Evolutionary conservation across 108 stramenopile species (phyloP), one percentile per base, ranked within the genome.

Genomic region (Nitzschia sp.): DNA sequence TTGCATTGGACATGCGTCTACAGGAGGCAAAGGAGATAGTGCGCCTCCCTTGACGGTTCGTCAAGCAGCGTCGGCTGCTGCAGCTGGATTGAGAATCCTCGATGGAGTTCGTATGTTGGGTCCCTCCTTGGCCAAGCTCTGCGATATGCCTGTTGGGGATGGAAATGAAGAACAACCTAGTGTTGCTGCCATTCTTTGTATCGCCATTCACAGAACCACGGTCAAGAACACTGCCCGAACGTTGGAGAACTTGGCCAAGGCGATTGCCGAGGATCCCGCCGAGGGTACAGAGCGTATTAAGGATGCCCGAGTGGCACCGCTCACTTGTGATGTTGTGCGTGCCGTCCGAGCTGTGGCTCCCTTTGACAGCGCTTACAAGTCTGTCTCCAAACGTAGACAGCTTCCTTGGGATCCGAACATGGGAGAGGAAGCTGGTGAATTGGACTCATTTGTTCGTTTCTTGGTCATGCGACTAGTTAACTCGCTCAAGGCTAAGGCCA

Each of bases 41-140:
- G 52, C 69, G 3, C 60, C 51, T 8, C 75, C 68, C 6, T 63
- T 92, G 51, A 78, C 83, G 14, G 87, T 93, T 19, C 75, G 83
- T 0, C 63, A 75, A 20, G 77, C 86, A 0, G 87, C 85, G 9
- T 83, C 89, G 7, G 89, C 89, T 8, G 92, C 92, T 10, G 87
- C 86, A 17, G 89, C 87, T 34, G 92, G 92, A 46, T 67, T 93
- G 57, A 73, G 92, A 46, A 90, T 93, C 63, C 64, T 93, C 12
- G 92, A 93, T 70, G 92, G 89, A 21, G 92, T 93, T 9, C 80
- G 92, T 39, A 93, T 93, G 89, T 70, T 93, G 17, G 92, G 92
- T 8, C 92, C 92, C 0, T 90, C 92, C n/a, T 53, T 93, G 11
- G 86, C 92, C 7, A 93, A 90, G 64, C 77, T 93, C 0, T 89